A percentile compares a stretch with the other conserved stretches of the same genome.
Evolutionary conservation across 2,329 filamentous ascomycete genomes (phyloP).

Genomic region (Fusarium aywerte): DNA sequence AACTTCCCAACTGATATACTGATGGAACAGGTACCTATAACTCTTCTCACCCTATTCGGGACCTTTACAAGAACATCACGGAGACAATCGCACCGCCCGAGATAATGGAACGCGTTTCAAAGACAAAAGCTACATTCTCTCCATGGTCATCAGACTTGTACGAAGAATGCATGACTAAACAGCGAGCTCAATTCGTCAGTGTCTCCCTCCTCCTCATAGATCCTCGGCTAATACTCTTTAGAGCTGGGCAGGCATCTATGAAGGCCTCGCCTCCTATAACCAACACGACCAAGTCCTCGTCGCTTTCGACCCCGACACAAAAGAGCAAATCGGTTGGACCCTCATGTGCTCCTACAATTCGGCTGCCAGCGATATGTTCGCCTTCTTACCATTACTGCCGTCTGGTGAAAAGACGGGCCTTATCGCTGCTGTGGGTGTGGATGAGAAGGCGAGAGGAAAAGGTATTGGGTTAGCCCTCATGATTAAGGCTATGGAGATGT

Average conservation of each 20-base stretch:
- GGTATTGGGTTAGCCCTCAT: slow-evolving; percentile 37
- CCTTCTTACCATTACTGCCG: slow-evolving; percentile 37
- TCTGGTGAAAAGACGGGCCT: slow-evolving; percentile 38
- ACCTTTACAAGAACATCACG: slow-evolving; percentile 38
- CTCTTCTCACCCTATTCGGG: background rate
- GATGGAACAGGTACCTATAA: slow-evolving; percentile 13
- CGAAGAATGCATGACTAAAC: slow-evolving; percentile 42
- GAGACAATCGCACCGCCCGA: slow-evolving; percentile 14
- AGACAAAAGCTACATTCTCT: slow-evolving; percentile 29
- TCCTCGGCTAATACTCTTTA: background rate
- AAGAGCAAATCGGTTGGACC: slow-evolving; percentile 43
- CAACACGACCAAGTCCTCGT: slow-evolving; percentile 40
- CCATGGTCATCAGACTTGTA: slow-evolving; percentile 41
- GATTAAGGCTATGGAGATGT: slow-evolving; percentile 38
- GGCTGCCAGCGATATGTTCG: background rate
- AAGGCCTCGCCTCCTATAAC: slow-evolving; percentile 21
- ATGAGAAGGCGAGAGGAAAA: slow-evolving; percentile 35
- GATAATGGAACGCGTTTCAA: slow-evolving; percentile 35
- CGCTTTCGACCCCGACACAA: slow-evolving; percentile 40
- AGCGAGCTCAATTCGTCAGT: slow-evolving; percentile 35
- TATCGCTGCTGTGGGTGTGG: slow-evolving; percentile 40
- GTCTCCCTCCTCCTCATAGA: fast-evolving
- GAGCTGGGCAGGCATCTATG: slow-evolving; percentile 34
- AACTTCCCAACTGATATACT: fast-evolving
- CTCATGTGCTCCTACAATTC: slow-evolving; percentile 37